A percentile compares a stretch with the other conserved stretches of the same genome.
These are phyloP conservation scores for Neurospora sp. DNA, from an alignment of 495 filamentous ascomycete species.

Conservation along the genomic window DNA sequence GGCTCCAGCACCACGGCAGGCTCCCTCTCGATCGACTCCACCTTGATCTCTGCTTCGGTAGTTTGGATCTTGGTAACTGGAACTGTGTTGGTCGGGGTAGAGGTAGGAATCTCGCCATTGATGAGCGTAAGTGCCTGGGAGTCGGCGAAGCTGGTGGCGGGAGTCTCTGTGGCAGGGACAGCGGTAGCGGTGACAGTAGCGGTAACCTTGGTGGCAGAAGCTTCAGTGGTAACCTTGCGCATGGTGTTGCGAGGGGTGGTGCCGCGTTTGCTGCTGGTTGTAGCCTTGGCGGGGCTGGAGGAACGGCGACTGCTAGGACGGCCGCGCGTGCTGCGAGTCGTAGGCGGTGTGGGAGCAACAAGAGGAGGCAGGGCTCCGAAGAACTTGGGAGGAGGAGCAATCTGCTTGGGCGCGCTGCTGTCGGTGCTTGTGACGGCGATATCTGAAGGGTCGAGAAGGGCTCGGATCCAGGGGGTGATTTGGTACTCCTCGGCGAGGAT, in stretches of 20 bases:
- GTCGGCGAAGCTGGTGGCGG: constrained; percentile 15
- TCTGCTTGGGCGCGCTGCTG: constrained; percentile 50
- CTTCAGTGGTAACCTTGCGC: constrained; percentile 46
- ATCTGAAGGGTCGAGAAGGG: constrained; percentile 73
- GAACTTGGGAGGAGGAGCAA: constrained; percentile 61
- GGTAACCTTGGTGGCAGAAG: constrained; percentile 13
- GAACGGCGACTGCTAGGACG: constrained; percentile 46
- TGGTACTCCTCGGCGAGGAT: constrained; percentile 69
- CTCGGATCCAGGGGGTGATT: constrained; percentile 79
- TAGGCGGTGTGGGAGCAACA: constrained; percentile 32
- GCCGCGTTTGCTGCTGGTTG: constrained; percentile 35
- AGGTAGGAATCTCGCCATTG: constrained; percentile 24
- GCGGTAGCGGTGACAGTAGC: neutral
- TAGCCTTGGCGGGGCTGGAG: constrained; percentile 42
- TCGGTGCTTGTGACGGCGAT: constrained; percentile 35
- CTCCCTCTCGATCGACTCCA: constrained; percentile 34
- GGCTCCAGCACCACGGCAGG: constrained; percentile 32
- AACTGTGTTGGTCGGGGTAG: constrained; percentile 12
- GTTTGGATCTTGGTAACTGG: constrained; percentile 22
- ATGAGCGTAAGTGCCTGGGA: constrained; percentile 23
- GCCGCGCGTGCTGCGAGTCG: constrained; percentile 34
- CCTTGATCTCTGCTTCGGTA: constrained; percentile 23
- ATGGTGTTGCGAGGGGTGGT: constrained; percentile 53
- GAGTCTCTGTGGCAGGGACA: constrained; percentile 14
- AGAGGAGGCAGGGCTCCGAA: constrained; percentile 25